These are phyloP conservation scores for Aureobasidium sp. DNA, from an alignment of 2,329 filamentous ascomycete genomes.

Conservation along the genomic window DNA sequence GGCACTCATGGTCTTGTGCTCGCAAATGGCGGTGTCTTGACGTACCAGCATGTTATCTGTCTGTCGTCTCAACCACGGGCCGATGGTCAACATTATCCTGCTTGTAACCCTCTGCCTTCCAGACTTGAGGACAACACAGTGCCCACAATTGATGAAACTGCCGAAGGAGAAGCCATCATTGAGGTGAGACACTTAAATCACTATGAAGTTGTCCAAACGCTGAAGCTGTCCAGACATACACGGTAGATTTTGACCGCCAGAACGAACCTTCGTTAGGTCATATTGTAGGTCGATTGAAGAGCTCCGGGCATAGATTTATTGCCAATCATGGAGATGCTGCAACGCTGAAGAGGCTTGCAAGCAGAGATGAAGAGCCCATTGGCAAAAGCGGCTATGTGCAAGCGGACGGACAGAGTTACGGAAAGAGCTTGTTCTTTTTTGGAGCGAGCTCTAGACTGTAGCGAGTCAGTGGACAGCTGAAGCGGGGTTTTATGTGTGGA, in stretches of 20 bases:
- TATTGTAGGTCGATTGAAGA: slow-evolving; percentile 44
- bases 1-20: slow-evolving; percentile 48
- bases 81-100: slow-evolving; percentile 37
- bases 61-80: slow-evolving; percentile 41
- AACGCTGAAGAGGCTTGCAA: slow-evolving; percentile 39
- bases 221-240: slow-evolving; percentile 44
- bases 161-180: slow-evolving; percentile 43
- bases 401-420: slow-evolving; percentile 19
- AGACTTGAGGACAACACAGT: slow-evolving; percentile 34
- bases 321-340: slow-evolving; percentile 47
- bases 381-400: slow-evolving; percentile 40
- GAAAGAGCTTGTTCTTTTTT: slow-evolving; percentile 31
- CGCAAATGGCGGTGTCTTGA: slow-evolving; percentile 58
- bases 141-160: slow-evolving; percentile 28
- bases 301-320: slow-evolving; percentile 40
- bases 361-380: slow-evolving; percentile 37
- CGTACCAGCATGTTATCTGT: slow-evolving; percentile 55
- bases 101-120: slow-evolving; percentile 36
- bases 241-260: slow-evolving; percentile 47
- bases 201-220: neutral
- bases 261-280: slow-evolving; percentile 40
- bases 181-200: slow-evolving; percentile 34
- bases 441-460: neutral
- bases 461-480: neutral
- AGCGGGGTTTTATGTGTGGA: neutral